phyloP scores from a whole-genome alignment of 768 basidiomycete genomes.

The Exsudoporus frostii region DNA sequence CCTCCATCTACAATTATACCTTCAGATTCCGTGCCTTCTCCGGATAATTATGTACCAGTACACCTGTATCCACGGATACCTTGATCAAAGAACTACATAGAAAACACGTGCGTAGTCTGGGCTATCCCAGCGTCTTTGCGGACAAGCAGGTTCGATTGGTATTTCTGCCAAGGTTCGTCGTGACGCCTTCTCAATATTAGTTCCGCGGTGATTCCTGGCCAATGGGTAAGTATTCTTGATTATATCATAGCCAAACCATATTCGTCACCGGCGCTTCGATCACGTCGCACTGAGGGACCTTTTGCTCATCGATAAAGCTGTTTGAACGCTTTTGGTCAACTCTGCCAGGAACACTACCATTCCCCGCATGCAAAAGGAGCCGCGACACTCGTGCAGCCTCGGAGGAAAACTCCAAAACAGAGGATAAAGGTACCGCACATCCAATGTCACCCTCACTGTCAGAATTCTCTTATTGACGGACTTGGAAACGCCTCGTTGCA shows the following conservation, averaged over 20 bases:
- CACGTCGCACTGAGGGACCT: conserved; percentile 3
- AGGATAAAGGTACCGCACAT: conserved; percentile 6
- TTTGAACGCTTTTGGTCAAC: conserved; percentile 10
- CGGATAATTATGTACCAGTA: conserved; percentile 31
- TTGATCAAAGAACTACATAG: conserved; percentile 20
- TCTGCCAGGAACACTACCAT: neutral
- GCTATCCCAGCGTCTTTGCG: conserved; percentile 1
- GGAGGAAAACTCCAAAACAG: conserved; percentile 1
- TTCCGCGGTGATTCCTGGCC: conserved; percentile 8
- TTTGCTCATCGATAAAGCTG: conserved; percentile 19
- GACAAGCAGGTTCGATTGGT: conserved; percentile 2
- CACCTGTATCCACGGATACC: conserved; percentile 33
- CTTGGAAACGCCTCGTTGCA: conserved; percentile 18
- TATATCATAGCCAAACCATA: neutral
- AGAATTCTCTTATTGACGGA: neutral
- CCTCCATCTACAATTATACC: conserved; percentile 28
- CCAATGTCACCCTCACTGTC: conserved; percentile 3
- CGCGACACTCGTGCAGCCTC: neutral
- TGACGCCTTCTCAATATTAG: neutral
- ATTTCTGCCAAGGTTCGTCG: conserved; percentile 18
- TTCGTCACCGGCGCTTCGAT: conserved; percentile 7
- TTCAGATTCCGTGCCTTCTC: conserved; percentile 25
- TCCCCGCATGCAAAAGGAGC: neutral
- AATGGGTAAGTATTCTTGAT: conserved; percentile 10
- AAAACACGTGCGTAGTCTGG: conserved; percentile 12